Percentiles rank a stretch among this genome's conserved stretches.
Evolutionary conservation across 495 filamentous ascomycete genomes (phyloP).

Genomic region (Ascobolus immersus): DNA sequence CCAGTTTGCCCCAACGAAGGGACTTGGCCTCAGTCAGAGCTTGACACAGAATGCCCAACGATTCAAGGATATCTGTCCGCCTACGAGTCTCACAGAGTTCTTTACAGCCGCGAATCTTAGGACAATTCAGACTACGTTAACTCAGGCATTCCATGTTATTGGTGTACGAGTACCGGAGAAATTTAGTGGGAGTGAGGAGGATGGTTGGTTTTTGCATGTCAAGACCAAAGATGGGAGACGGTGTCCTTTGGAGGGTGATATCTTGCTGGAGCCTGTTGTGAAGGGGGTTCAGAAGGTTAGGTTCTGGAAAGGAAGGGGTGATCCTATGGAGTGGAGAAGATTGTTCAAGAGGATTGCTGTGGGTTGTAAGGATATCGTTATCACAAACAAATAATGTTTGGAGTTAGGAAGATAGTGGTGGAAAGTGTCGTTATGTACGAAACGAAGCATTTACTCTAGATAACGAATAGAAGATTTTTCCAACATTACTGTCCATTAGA

Average conservation of each 20-base stretch:
- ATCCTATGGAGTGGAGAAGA: slow-evolving; percentile 87
- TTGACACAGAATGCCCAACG: slow-evolving; percentile 63
- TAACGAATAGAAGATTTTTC: background rate
- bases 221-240: slow-evolving; percentile 51
- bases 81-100: slow-evolving; percentile 68
- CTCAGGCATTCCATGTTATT: slow-evolving; percentile 56
- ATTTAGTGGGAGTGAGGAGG: slow-evolving; percentile 10
- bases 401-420: too few relatives aligned
- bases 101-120: slow-evolving; percentile 57
- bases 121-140: slow-evolving; percentile 51
- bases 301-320: slow-evolving; percentile 84
- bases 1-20: slow-evolving; percentile 65
- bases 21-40: too few relatives aligned
- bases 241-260: slow-evolving; percentile 60
- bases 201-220: slow-evolving; percentile 32
- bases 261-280: slow-evolving; percentile 47
- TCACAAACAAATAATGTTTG: too few relatives aligned
- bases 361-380: slow-evolving; percentile 60
- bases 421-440: too few relatives aligned
- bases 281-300: slow-evolving; percentile 52
- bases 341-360: slow-evolving; percentile 86
- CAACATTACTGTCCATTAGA: too few relatives aligned
- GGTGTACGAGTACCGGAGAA: slow-evolving; percentile 43
- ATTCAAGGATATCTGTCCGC: slow-evolving; percentile 58
- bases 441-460: slow-evolving; percentile 7